These are phyloP conservation scores for Fennellomyces sp. DNA, from an alignment of 371 early-diverging fungal species.

Conservation along the genomic window DNA sequence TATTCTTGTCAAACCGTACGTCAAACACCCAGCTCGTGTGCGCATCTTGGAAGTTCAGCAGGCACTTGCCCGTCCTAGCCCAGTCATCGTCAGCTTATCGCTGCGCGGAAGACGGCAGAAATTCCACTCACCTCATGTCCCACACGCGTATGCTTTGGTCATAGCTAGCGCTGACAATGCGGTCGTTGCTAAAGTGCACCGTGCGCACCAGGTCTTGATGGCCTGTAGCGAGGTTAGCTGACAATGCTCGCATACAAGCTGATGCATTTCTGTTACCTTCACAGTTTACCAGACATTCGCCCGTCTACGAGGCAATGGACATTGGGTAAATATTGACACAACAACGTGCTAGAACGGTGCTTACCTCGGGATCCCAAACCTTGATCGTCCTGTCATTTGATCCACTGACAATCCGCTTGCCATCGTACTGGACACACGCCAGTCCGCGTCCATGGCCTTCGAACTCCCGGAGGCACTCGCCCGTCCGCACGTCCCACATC, in stretches of 20 bases:
- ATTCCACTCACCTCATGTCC: conserved; percentile 69
- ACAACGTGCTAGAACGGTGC: too few relatives aligned
- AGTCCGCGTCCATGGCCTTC: conserved; percentile 84
- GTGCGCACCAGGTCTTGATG: conserved; percentile 95
- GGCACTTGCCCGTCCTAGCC: conserved; percentile 37
- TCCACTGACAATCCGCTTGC: conserved; percentile 88
- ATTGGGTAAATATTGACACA: too few relatives aligned
- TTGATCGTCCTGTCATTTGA: conserved; percentile 95
- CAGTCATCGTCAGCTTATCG: too few relatives aligned
- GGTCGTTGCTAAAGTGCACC: conserved; percentile 69
- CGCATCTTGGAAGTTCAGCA: conserved; percentile 71
- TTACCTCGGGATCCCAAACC: conserved; percentile 86
- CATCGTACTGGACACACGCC: conserved; percentile 94
- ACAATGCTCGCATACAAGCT: neutral
- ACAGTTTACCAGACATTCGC: conserved; percentile 64
- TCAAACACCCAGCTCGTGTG: conserved; percentile 95
- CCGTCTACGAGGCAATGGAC: conserved; percentile 52
- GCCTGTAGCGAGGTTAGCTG: conserved; percentile 61
- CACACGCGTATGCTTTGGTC: conserved; percentile 97
- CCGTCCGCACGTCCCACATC: conserved; percentile 85
- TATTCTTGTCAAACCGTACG: conserved; percentile 82
- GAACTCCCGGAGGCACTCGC: conserved; percentile 67
- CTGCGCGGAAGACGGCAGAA: too few relatives aligned
- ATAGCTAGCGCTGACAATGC: conserved; percentile 66
- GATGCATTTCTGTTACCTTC: conserved; percentile 20